Evolutionary conservation across 163 green algal species (phyloP).

Genomic region (Coccomyxa subellipsoidea): DNA sequence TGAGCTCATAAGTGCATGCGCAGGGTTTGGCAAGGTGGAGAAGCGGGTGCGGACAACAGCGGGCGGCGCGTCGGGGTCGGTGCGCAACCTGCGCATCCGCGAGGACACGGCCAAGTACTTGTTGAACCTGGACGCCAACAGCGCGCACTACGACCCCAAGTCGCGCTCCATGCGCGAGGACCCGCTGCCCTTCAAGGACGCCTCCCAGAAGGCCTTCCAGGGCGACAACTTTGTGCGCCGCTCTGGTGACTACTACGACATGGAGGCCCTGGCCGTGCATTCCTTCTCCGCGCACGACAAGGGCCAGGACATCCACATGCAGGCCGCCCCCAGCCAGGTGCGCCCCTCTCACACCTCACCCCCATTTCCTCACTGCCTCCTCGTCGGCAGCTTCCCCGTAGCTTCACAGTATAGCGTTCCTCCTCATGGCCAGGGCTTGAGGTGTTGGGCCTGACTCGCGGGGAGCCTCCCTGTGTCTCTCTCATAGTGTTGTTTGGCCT

Average conservation of each 20-base stretch:
- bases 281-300: conserved; percentile 55
- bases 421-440: too few relatives aligned
- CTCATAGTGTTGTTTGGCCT: too few relatives aligned
- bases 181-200: conserved; percentile 82
- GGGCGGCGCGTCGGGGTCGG: conserved; percentile 79
- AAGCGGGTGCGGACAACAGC: conserved; percentile 91
- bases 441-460: too few relatives aligned
- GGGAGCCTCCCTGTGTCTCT: too few relatives aligned
- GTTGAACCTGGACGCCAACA: conserved; percentile 94
- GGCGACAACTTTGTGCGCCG: conserved; percentile 87
- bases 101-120: conserved; percentile 99
- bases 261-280: conserved; percentile 86
- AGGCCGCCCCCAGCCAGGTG: conserved; percentile 35
- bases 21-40: conserved; percentile 94
- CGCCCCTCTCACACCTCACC: background rate
- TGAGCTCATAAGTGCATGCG: background rate
- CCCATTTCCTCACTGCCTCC: background rate
- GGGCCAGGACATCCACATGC: conserved; percentile 36
- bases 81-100: conserved; percentile 97
- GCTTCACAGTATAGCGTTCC: too few relatives aligned
- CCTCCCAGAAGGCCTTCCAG: conserved; percentile 77
- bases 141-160: conserved; percentile 99
- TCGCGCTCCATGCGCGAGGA: conserved; percentile 97
- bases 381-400: background rate
- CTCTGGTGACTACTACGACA: conserved; percentile 75